Base-by-base conservation (phyloP, 306 rosid species). In the Rosa lucieae region DNA sequence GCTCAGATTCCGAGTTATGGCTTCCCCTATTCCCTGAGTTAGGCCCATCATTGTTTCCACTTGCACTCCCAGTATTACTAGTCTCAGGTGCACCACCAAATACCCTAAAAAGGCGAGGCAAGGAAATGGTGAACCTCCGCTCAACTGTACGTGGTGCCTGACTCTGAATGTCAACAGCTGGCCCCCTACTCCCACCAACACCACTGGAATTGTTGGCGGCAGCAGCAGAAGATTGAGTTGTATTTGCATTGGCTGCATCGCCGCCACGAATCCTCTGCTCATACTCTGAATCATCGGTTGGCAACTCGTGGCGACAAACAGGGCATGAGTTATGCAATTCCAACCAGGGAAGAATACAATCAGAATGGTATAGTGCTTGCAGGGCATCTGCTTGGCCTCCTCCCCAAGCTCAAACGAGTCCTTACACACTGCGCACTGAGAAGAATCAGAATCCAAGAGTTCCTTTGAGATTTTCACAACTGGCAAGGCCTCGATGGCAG, bases 361-460 rank as follows among this genome's bases (percentile, higher is more conserved):
- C 94, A 0, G 82, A 58, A 70, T 94, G 98, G 78, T 94, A 94
- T 23, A 94, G 82, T 94, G 98, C 81, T 92, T 94, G 69, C 98
- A 94, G 8, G 98, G 98, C 84, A 94, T 86, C 87, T 88, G 94
- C 76, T 88, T 94, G 10, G 93, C 98, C 81, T 49, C 89, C 70
- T 92, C 94, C 1, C 79, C 87, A 0, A 92, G 89, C 67, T 79
- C 92, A 68, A 94, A 94, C n/a, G 87, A 83, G 65, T 94, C 98
- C 80, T 90, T 94, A 23, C 98, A 94, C 73, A 94, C 98, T 1
- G 98, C 98, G 12, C 98, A 94, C 85, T 94, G 98, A 8, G 96
- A 86, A 0, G 93, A 89, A 71, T 94, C 98, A 6, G 97, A 84
- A 2, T 81, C 87, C 78, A 94, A 85, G 21, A 92, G 56, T 70